Evolutionary conservation across 2,329 filamentous ascomycete genomes (phyloP).

Genomic region (Ascochyta lentis): DNA sequence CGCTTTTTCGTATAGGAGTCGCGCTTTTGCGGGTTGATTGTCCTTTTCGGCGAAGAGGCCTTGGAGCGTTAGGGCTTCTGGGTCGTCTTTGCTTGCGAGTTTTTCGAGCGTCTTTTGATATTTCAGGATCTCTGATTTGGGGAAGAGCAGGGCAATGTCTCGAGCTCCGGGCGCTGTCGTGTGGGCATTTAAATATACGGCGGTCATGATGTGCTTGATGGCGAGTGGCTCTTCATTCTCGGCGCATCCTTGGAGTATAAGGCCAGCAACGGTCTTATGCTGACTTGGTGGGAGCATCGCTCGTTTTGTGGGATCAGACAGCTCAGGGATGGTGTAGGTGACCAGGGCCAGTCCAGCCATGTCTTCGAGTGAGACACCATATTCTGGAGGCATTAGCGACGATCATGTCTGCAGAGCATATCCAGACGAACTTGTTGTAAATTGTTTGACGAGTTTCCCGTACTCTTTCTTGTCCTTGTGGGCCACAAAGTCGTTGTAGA

Average conservation of each 20-base stretch:
- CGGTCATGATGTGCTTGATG: constrained; percentile 38
- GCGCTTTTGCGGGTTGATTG: constrained; percentile 30
- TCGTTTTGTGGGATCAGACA: constrained; percentile 24
- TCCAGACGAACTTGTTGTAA: constrained; percentile 4
- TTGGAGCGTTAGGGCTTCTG: constrained; percentile 38
- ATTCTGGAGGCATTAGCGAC: constrained; percentile 30
- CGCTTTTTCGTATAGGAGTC: constrained; percentile 32
- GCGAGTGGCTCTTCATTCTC: constrained; percentile 37
- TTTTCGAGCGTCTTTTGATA: constrained; percentile 28
- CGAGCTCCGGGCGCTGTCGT: constrained; percentile 14
- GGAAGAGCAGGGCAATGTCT: constrained; percentile 28
- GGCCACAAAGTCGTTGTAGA: constrained; percentile 35
- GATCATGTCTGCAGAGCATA: too few species aligned
- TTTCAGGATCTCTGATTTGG: constrained; percentile 24
- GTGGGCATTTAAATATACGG: constrained; percentile 26
- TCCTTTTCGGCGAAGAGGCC: constrained; percentile 40
- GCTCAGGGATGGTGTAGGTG: constrained; percentile 34
- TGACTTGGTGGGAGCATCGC: constrained; percentile 34
- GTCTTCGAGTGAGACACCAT: constrained; percentile 30
- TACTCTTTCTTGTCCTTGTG: constrained; percentile 28
- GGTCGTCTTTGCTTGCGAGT: constrained; percentile 28
- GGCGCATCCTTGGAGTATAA: constrained; percentile 39
- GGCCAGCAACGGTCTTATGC: constrained; percentile 25
- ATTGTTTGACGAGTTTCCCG: constrained; percentile 8
- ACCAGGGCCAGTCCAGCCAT: constrained; percentile 36